Evolutionary conservation across 75 land plant species (phyloP), one percentile per base, ranked within the genome.

Genomic region (Cryptomeria japonica): DNA sequence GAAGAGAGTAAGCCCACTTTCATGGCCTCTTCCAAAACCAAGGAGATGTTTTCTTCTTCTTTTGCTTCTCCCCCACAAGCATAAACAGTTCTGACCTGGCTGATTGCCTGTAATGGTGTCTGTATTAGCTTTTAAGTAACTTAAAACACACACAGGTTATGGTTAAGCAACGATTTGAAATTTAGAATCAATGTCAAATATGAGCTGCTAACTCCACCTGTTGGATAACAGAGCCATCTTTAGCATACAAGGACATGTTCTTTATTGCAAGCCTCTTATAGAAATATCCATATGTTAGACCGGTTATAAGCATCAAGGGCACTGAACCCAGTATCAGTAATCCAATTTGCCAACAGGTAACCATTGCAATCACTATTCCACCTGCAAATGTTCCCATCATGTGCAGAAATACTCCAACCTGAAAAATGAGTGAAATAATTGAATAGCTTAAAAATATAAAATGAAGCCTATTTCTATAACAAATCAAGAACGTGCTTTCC

Each of bases 31-130:
- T 88, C 58, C 46, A 95, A 87, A 87, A 93, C 92, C 25, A 58
- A 46, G 34, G 85, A 82, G 87, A 95, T 93, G 32, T 90, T 90
- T 3, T 86, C 55, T 70, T 88, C 51, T 56, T 94, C 88, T 39
- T 72, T 85, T 10, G 89, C 90, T 89, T 96, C 95, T 58, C 92
- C 92, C 85, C 92, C 89, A 86, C 93, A 94, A 7, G 97, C 95
- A 58, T 95, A 92, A 55, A 96, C 96, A 15, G 96, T 96, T 7
- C 96, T 90, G 22, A 96, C 95, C 87, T 96, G 95, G 87, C 86
- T 85, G 16, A 96, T 92, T 28, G 95, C 97, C 87, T 96, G 96
- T 87, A 64, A 19, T 25, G n/a, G 70, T 64, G 70, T 5, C 70
- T 25, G n/a, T 10, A 64, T 64, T 64, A 64, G 70, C 10, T 64